phyloP scores from a whole-genome alignment of 768 basidiomycete genomes.

The Phaeolepiota aurea region DNA sequence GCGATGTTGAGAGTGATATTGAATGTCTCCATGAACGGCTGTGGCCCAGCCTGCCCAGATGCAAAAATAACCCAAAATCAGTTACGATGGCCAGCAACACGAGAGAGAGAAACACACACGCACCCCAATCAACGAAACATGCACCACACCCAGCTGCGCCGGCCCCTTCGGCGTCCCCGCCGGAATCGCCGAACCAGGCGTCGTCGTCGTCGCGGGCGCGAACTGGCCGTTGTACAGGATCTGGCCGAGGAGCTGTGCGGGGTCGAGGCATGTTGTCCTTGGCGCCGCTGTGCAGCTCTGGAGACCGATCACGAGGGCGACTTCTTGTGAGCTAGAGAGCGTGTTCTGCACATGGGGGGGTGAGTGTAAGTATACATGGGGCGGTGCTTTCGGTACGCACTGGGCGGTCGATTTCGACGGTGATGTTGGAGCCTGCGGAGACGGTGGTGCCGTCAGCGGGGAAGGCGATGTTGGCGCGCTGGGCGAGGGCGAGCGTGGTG shows the following conservation, averaged over 20 bases:
- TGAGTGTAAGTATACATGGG: background rate
- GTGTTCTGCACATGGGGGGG: slow-evolving; percentile 18
- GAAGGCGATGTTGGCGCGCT: slow-evolving; percentile 28
- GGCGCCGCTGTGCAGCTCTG: slow-evolving; percentile 19
- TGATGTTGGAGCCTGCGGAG: slow-evolving; percentile 25
- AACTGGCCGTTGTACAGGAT: slow-evolving; percentile 42
- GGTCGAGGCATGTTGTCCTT: slow-evolving; percentile 14
- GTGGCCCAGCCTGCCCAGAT: slow-evolving; percentile 19
- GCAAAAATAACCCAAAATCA: no score
- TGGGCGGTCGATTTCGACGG: slow-evolving; percentile 38
- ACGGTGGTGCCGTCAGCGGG: slow-evolving; percentile 28
- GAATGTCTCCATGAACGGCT: slow-evolving; percentile 19
- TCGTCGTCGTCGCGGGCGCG: slow-evolving; percentile 21
- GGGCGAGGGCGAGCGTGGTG: slow-evolving; percentile 24
- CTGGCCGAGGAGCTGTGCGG: slow-evolving; percentile 22
- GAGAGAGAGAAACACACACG: slow-evolving; percentile 13
- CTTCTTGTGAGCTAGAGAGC: slow-evolving; percentile 29
- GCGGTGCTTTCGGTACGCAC: slow-evolving; percentile 20
- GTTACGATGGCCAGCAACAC: no score
- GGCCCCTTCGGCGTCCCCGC: slow-evolving; percentile 14
- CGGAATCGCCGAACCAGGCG: slow-evolving; percentile 31
- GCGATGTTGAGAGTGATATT: slow-evolving; percentile 22
- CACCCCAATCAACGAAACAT: slow-evolving; percentile 31
- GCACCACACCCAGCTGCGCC: slow-evolving; percentile 26
- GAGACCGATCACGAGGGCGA: slow-evolving; percentile 37